Percentiles rank a stretch among this genome's conserved stretches.
phyloP scores from a whole-genome alignment of 495 filamentous ascomycete genomes.

The Penicillium odoratum region DNA sequence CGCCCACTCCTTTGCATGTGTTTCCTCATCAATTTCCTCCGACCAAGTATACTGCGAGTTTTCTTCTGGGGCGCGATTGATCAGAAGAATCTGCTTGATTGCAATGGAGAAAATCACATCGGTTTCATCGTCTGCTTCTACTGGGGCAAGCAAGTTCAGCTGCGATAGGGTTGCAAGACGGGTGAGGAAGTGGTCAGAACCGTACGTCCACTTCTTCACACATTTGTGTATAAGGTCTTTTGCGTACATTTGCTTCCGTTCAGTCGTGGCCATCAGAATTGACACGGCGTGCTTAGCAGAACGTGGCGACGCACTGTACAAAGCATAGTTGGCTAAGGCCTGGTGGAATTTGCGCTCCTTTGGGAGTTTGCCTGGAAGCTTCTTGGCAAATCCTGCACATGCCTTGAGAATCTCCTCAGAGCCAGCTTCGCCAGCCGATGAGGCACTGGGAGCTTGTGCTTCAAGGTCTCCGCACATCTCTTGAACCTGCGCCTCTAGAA shows the following conservation, averaged over 20 bases:
- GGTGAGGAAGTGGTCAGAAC: slow-evolving; percentile 73
- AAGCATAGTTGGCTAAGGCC: slow-evolving; percentile 74
- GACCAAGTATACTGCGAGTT: slow-evolving; percentile 60
- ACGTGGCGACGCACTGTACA: slow-evolving; percentile 75
- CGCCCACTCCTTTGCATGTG: slow-evolving; percentile 83
- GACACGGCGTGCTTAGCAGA: slow-evolving; percentile 92
- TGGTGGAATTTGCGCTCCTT: slow-evolving; percentile 81
- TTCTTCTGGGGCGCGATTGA: slow-evolving; percentile 58
- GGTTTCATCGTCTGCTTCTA: slow-evolving; percentile 68
- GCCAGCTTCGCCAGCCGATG: slow-evolving; percentile 61
- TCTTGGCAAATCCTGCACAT: slow-evolving; percentile 83
- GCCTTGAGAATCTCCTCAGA: slow-evolving; percentile 90
- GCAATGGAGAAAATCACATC: slow-evolving; percentile 79
- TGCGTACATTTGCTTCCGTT: slow-evolving; percentile 82
- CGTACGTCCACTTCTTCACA: slow-evolving; percentile 75
- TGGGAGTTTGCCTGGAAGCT: slow-evolving; percentile 81
- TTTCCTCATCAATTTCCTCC: slow-evolving; percentile 74
- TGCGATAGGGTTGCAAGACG: slow-evolving; percentile 82
- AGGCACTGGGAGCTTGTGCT: slow-evolving; percentile 70
- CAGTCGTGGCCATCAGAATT: slow-evolving; percentile 77
- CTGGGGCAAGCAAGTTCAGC: slow-evolving; percentile 72
- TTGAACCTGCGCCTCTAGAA: slow-evolving; percentile 88
- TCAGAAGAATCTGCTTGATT: slow-evolving; percentile 70
- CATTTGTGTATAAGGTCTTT: slow-evolving; percentile 77
- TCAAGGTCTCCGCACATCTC: slow-evolving; percentile 86